Base-by-base conservation (phyloP, 257 asterid species). In the Leptodermis oblonga region DNA sequence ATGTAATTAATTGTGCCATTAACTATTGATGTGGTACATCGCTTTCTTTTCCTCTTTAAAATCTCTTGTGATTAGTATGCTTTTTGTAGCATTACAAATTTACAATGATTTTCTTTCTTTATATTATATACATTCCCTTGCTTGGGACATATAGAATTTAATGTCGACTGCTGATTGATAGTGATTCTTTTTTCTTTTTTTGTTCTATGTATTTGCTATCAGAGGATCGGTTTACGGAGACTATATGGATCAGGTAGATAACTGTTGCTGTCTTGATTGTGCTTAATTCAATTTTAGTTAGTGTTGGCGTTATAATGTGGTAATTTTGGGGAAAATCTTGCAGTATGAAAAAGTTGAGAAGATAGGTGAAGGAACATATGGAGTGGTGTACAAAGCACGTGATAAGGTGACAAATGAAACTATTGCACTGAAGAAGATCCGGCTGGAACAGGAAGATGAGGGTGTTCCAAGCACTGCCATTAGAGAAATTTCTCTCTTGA, bases 381-480 rank as follows among this genome's bases (percentile, higher is more conserved):
- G 98, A 62, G 98, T 93, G 80, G 98, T 93, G 22, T 93, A 93
- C 82, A 93, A 90, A 84, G 98, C 97, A 75, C 94, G 92, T 73
- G 95, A 90, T 76, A 92, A 87, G 48, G 64, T 62, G 59, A 90
- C 99, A 17, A 93, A 93, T 83, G 92, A 88, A 80, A 90, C 97
- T 55, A 88, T 93, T 68, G 97, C 98, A 53, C 77, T 93, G 82
- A 93, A 93, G 88, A 93, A 93, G 84, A 93, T 93, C 75, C 87
- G 98, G 39, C 85, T 93, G 77, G 97, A 93, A 87, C 96, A 93
- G 82, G 98, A 93, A 74, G 98, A 93, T 70, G 98, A 93, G 73
- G 98, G 98, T 52, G 98, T 93, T n/a, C 98, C 98, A 14, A 93
- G 97, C 80, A 93, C 97, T 4, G 97, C 98, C 73, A 93, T 93